Evolutionary conservation across 2,329 filamentous ascomycete genomes (phyloP).

Genomic region (Helminthosporium solani): DNA sequence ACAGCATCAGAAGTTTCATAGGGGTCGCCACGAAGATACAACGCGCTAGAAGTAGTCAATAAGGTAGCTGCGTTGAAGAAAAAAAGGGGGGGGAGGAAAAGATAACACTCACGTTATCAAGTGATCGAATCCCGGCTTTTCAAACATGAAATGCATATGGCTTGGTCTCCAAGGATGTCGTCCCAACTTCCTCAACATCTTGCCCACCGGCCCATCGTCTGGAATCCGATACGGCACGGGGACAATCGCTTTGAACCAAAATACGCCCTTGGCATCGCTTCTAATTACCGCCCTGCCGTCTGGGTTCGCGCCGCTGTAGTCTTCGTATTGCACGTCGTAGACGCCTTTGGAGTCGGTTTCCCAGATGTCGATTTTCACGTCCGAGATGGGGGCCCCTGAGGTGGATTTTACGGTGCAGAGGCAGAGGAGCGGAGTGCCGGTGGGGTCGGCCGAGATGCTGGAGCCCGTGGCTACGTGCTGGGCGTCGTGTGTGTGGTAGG

Average conservation of each 20-base stretch:
- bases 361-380: slow-evolving; percentile 78
- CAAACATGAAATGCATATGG: slow-evolving; percentile 65
- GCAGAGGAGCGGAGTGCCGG: slow-evolving; percentile 69
- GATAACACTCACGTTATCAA: slow-evolving; percentile 82
- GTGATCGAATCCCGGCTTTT: slow-evolving; percentile 57
- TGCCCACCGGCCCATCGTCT: slow-evolving; percentile 70
- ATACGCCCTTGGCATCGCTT: slow-evolving; percentile 69
- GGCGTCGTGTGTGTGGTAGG: slow-evolving; percentile 81
- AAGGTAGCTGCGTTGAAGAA: neutral
- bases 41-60: slow-evolving; percentile 53
- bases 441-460: slow-evolving; percentile 66
- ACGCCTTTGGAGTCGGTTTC: slow-evolving; percentile 78
- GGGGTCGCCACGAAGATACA: slow-evolving; percentile 75
- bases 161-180: slow-evolving; percentile 41
- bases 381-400: slow-evolving; percentile 60
- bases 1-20: slow-evolving; percentile 84
- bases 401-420: slow-evolving; percentile 72
- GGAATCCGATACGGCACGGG: slow-evolving; percentile 86
- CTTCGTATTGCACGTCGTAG: slow-evolving; percentile 77
- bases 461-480: slow-evolving; percentile 57
- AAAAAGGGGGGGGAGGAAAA: slow-evolving; percentile 25
- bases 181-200: slow-evolving; percentile 29
- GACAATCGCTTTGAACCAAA: slow-evolving; percentile 83
- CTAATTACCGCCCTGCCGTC: slow-evolving; percentile 72
- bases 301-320: slow-evolving; percentile 55